Base-by-base conservation (phyloP, 257 asterid genomes). In the Eustoma russellianum region DNA sequence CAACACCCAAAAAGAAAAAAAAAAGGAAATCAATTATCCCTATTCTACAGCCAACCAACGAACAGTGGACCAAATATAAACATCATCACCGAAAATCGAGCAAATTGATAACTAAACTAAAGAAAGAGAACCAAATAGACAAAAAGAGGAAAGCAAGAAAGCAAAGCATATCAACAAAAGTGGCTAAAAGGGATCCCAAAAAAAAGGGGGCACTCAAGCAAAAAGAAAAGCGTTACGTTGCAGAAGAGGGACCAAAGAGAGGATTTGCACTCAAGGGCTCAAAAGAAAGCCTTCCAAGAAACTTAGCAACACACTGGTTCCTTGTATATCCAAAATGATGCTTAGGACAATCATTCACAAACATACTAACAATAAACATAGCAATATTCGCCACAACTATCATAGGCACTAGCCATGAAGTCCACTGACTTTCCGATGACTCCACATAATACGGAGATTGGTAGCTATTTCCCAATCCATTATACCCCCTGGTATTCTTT, bases 231-330 rank as follows among this genome's bases (percentile, higher is more conserved):
- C 50, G 28, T 72, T 79, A 92, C 99, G 94, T 69, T 5, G 76
- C 56, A 62, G 95, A 81, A 62, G 99, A 88, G 33, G 99, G 97
- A 43, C 99, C 99, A 61, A 85, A 81, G 47, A 88, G 94, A 40
- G 99, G 99, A 68, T 92, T 92, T 65, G 88, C 97, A 28, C 75
- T 70, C 14, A 83, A 83, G 28, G 99, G 97, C 76, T 92, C 91
- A 78, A 92, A 92, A 4, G 99, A 92, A 61, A 92, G 68, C 72
- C 99, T 77, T 16, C 97, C 93, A 50, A 92, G 94, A 64, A 88
- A 85, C 62, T 28, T 79, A 1, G 88, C 93, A 14, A 83, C 93
- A 61, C 99, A 92, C 60, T 56, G 68, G 0, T 87, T 83, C 9
- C 75, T 65, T 8, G 43, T 38, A 19, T 46, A 43, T 18, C 74